phyloP scores from a whole-genome alignment of 2,329 filamentous ascomycete genomes.

The Alternaria viburni region DNA sequence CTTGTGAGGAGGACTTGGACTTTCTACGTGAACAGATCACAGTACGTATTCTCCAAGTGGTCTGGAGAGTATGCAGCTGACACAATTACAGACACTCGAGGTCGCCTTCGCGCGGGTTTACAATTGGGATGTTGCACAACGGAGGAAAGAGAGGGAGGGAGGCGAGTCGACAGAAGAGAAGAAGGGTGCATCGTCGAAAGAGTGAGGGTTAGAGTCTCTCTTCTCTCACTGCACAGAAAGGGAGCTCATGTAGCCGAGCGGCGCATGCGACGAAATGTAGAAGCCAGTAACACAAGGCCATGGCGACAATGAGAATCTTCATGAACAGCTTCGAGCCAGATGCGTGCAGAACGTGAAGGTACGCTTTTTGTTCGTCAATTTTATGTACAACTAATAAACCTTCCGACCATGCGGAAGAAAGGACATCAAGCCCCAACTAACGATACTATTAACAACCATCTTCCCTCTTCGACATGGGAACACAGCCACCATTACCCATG shows the following conservation, averaged over 20 bases:
- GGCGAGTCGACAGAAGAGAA: slow-evolving; percentile 54
- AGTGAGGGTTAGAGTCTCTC: slow-evolving; percentile 3
- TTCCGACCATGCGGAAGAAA: background rate
- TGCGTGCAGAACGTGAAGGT: background rate
- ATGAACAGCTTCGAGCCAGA: background rate
- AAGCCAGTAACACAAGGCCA: background rate
- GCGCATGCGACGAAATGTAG: background rate
- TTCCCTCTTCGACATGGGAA: background rate
- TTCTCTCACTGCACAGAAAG: background rate
- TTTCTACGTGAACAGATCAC: slow-evolving; percentile 97
- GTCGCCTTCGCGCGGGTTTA: slow-evolving; percentile 97
- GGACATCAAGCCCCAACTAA: background rate
- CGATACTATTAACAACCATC: background rate
- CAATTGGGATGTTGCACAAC: slow-evolving; percentile 98
- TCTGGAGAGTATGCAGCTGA: slow-evolving; percentile 12
- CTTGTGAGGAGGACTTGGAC: slow-evolving; percentile 95
- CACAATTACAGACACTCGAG: slow-evolving; percentile 78
- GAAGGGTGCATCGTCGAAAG: slow-evolving; percentile 35
- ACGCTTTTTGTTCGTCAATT: background rate
- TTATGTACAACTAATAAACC: background rate
- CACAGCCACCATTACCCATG: background rate
- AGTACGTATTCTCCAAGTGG: slow-evolving; percentile 53
- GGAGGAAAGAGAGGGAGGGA: slow-evolving; percentile 83
- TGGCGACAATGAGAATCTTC: background rate
- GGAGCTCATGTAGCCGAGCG: background rate